Evolutionary conservation across 202 grass and related monocot genomes (phyloP).

Genomic region (Schoenoplectus tabernaemontani): DNA sequence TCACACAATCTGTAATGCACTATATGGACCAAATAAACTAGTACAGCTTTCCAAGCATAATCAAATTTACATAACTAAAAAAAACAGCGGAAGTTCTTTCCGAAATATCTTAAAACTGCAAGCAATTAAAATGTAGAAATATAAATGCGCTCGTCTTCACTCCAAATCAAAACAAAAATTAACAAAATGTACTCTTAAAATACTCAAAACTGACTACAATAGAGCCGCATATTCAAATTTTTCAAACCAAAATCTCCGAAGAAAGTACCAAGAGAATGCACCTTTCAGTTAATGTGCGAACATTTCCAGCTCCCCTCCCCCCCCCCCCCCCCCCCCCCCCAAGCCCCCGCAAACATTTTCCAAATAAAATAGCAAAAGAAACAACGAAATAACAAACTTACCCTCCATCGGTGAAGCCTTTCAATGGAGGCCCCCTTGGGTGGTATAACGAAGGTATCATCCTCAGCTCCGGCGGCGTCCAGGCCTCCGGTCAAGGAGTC

Average conservation of each 20-base stretch:
- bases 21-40: slow-evolving; percentile 11
- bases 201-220: background rate
- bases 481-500: slow-evolving; percentile 18
- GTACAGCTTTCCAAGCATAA: background rate
- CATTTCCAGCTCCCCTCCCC: too few species aligned
- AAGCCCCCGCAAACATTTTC: too few species aligned
- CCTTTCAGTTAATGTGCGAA: background rate
- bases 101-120: background rate
- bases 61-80: too few species aligned
- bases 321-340: too few species aligned
- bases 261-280: background rate
- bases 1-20: too few species aligned
- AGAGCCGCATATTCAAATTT: background rate
- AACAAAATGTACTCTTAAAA: background rate
- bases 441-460: slow-evolving; percentile 62
- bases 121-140: background rate
- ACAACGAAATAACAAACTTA: slow-evolving; percentile 29
- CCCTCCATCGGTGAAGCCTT: slow-evolving; percentile 83
- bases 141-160: background rate
- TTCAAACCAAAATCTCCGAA: slow-evolving; percentile 3
- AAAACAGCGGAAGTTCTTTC: too few species aligned
- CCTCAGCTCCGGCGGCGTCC: background rate
- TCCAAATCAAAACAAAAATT: background rate
- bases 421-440: slow-evolving; percentile 69
- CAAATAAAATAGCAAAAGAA: too few species aligned